Base-by-base conservation (phyloP, 2,329 filamentous ascomycete species). In the Colletotrichum sp. region DNA sequence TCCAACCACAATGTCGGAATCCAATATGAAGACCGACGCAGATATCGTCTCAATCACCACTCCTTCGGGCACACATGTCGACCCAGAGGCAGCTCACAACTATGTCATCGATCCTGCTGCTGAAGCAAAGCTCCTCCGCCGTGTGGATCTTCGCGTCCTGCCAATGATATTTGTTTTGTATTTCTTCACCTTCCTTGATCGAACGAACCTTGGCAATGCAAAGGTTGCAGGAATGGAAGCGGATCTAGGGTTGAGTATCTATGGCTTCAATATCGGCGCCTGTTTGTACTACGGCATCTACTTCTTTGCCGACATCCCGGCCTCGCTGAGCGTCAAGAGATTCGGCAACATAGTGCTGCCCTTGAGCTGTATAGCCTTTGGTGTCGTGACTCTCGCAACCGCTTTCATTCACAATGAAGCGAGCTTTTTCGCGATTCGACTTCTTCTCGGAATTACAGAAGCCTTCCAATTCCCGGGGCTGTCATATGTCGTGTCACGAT, bases 401-500 rank as follows among this genome's bases (percentile, higher is more conserved):
- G 92, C 89, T 0, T 93, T 93, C 76, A 91, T 93, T 1, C 79
- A 89, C 13, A 86, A 87, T 65, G 87, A 89, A 26, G 82, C 85
- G 3, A 76, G 82, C 4, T 81, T 85, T 6, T 89, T 84, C 28
- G 91, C 86, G 8, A 91, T 94, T 0, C 88, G 92, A 0, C 93
- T 93, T 71, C 77, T 93, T 0, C 84, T 93, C 0, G 90, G 89
- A 1, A 82, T 92, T 4, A 92, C 93, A 69, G 92, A 94, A 80
- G 91, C 92, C 0, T 92, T 92, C 10, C 90, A 93, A 87, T 80
- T 93, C 52, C 92, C 92, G 0, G 91, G 92, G 0, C 92, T 93
- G n/a, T 91, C 91, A 0, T 94, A 94, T 78, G 94, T 93, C 75
- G 82, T 93, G 60, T 91, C 88, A 1, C 83, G 91, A 56, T 94